Evolutionary conservation across 2,329 filamentous ascomycete genomes (phyloP).

Genomic region (Gliomastix tumulicola): DNA sequence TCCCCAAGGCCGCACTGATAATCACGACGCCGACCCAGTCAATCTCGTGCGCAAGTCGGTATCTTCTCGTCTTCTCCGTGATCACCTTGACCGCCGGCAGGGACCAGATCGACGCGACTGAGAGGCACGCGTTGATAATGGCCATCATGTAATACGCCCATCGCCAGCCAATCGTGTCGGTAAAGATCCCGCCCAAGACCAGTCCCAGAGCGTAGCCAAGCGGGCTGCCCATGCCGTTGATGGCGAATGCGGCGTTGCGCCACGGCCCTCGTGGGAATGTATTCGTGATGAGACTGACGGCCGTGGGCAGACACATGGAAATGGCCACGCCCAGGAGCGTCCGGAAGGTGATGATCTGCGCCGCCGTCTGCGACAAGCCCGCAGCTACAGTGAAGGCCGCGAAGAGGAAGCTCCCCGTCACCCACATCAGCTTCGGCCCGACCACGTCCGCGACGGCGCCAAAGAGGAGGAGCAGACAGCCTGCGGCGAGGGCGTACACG

Average conservation of each 20-base stretch:
- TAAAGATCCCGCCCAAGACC: conserved; percentile 41
- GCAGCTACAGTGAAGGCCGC: conserved; percentile 23
- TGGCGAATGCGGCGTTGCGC: conserved; percentile 34
- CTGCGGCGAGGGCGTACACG: conserved; percentile 17
- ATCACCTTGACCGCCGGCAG: conserved; percentile 15
- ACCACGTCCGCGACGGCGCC: conserved; percentile 27
- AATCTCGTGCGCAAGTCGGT: conserved; percentile 28
- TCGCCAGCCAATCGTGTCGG: conserved; percentile 39
- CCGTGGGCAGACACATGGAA: conserved; percentile 27
- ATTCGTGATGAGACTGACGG: conserved; percentile 26
- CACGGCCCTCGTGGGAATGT: conserved; percentile 24
- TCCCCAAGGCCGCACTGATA: conserved; percentile 34
- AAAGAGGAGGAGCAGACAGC: conserved; percentile 24
- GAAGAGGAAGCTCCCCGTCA: conserved; percentile 22
- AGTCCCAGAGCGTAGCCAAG: conserved; percentile 41
- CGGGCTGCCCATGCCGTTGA: conserved; percentile 35
- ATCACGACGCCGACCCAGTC: conserved; percentile 46
- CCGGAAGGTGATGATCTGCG: conserved; percentile 28
- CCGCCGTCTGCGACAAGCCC: conserved; percentile 20
- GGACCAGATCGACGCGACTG: conserved; percentile 25
- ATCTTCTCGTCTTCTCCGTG: conserved; percentile 16
- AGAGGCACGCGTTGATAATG: conserved; percentile 26
- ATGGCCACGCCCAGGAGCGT: conserved; percentile 24
- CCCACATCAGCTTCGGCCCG: conserved; percentile 22
- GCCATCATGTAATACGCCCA: conserved; percentile 33